Evolutionary conservation across 2,329 filamentous ascomycete species (phyloP).

Genomic region (Fusarium torreyae): DNA sequence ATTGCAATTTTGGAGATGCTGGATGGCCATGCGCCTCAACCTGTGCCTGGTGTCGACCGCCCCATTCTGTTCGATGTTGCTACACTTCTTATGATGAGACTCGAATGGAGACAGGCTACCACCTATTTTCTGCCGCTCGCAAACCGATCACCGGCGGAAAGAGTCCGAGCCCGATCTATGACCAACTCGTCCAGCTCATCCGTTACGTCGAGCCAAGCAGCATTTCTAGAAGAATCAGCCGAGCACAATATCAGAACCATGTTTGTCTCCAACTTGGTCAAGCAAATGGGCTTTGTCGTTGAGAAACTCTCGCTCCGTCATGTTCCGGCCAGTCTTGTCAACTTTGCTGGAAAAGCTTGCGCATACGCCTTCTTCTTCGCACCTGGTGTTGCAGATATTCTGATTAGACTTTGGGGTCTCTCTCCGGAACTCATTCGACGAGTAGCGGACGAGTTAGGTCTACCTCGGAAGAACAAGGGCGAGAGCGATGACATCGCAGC

Average conservation of each 20-base stretch:
- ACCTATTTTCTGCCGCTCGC: constrained; percentile 75
- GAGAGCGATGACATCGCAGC: constrained; percentile 77
- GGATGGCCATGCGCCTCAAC: constrained; percentile 76
- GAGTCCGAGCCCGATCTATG: constrained; percentile 61
- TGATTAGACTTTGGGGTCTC: constrained; percentile 85
- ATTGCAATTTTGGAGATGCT: constrained; percentile 84
- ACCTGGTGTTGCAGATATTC: constrained; percentile 85
- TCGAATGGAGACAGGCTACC: constrained; percentile 86
- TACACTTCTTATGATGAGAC: constrained; percentile 86
- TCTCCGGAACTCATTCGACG: constrained; percentile 78
- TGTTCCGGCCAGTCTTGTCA: constrained; percentile 76
- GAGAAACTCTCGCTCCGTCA: constrained; percentile 89
- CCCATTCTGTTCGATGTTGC: constrained; percentile 84
- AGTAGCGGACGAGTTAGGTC: constrained; percentile 77
- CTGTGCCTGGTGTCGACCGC: constrained; percentile 86
- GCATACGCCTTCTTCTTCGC: constrained; percentile 96
- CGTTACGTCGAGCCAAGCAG: constrained; percentile 75
- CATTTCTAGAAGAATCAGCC: constrained; percentile 74
- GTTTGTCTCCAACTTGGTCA: constrained; percentile 84
- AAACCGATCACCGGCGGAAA: constrained; percentile 67
- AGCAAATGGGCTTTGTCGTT: constrained; percentile 89
- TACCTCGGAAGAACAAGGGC: constrained; percentile 68
- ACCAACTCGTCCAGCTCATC: constrained; percentile 72
- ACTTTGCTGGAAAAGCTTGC: constrained; percentile 90
- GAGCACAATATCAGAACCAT: constrained; percentile 91